A percentile compares a stretch with the other conserved stretches of the same genome.
Evolutionary conservation across 2,329 filamentous ascomycete species (phyloP).

Genomic region (Scolecobasidium constrictum): DNA sequence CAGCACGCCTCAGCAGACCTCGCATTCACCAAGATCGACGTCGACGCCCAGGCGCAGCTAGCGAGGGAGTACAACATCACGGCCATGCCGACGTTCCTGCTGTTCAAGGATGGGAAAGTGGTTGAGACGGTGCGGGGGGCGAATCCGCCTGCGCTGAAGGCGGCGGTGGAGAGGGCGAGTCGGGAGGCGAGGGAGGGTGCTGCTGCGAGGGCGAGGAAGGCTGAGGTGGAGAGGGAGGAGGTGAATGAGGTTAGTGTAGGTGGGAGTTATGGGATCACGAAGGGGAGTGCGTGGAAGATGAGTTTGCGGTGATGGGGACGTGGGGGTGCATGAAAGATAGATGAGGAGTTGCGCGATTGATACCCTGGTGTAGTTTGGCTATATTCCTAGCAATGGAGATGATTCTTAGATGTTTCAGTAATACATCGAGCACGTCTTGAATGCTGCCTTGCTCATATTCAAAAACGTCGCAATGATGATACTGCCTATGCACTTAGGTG

Average conservation of each 20-base stretch:
- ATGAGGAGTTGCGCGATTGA: too few relatives aligned
- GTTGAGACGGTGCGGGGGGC: conserved; percentile 64
- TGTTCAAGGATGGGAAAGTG: conserved; percentile 58
- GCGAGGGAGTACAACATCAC: conserved; percentile 62
- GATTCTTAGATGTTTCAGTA: too few relatives aligned
- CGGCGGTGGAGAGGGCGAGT: conserved; percentile 60
- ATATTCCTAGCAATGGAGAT: too few relatives aligned
- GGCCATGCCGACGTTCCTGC: conserved; percentile 78
- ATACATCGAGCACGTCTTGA: too few relatives aligned
- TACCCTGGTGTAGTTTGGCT: too few relatives aligned
- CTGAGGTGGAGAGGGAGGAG: not conserved
- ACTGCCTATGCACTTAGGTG: too few relatives aligned
- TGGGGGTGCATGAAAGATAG: too few relatives aligned
- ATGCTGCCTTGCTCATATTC: too few relatives aligned
- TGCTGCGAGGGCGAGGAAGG: not conserved
- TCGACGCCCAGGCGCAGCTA: conserved; percentile 64
- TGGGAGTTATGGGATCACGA: conserved; percentile 8
- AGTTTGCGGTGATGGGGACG: conserved; percentile 5
- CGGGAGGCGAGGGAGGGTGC: conserved; percentile 43
- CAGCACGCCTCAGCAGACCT: conserved; percentile 64
- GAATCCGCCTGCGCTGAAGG: conserved; percentile 49
- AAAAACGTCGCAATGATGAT: too few relatives aligned
- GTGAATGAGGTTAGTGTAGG: conserved; percentile 3
- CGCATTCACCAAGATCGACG: conserved; percentile 81
- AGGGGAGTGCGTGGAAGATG: conserved; percentile 7